A percentile compares a stretch with the other conserved stretches of the same genome.
phyloP scores from a whole-genome alignment of 2,329 filamentous ascomycete genomes.

The Incumbomyces delicatus region DNA sequence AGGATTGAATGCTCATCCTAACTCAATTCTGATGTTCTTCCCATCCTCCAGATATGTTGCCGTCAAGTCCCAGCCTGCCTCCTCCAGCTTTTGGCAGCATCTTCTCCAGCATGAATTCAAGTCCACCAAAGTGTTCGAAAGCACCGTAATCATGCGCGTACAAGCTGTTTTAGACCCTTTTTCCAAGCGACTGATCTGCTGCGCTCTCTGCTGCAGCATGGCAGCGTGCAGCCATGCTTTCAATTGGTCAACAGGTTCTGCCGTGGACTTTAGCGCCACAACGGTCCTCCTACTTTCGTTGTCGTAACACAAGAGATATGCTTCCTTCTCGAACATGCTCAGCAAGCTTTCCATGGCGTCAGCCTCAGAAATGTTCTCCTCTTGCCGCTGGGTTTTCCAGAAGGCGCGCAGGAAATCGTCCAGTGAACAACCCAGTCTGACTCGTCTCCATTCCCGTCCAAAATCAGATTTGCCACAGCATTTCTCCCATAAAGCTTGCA shows the following conservation, averaged over 20 bases:
- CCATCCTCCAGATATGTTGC: slow-evolving; percentile 14
- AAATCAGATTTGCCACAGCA: not conserved
- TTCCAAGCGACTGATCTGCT: not conserved
- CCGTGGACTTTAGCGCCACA: slow-evolving; percentile 56
- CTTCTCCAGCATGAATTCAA: slow-evolving; percentile 10
- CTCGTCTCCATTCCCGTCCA: not conserved
- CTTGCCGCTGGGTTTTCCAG: not conserved
- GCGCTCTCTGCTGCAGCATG: not conserved
- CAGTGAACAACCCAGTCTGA: slow-evolving; percentile 9
- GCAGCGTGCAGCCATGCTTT: slow-evolving; percentile 56
- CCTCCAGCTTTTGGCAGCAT: slow-evolving; percentile 8
- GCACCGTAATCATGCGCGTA: not conserved
- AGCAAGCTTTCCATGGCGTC: slow-evolving; percentile 5
- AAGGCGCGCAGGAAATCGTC: slow-evolving; percentile 1
- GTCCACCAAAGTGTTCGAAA: slow-evolving; percentile 11
- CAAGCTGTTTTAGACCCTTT: not conserved
- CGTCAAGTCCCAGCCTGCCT: slow-evolving; percentile 16
- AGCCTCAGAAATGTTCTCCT: not conserved
- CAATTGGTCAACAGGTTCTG: slow-evolving; percentile 42
- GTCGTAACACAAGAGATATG: slow-evolving; percentile 55
- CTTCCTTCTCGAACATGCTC: slow-evolving; percentile 41
- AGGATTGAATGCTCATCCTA: not conserved
- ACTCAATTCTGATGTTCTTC: slow-evolving; percentile 1
- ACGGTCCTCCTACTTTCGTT: slow-evolving; percentile 33
- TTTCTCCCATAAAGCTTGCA: not conserved